Evolutionary conservation across 2,329 filamentous ascomycete genomes (phyloP), one percentile per base, ranked within the genome.

Genomic region (Hymenoscyphus repandus): DNA sequence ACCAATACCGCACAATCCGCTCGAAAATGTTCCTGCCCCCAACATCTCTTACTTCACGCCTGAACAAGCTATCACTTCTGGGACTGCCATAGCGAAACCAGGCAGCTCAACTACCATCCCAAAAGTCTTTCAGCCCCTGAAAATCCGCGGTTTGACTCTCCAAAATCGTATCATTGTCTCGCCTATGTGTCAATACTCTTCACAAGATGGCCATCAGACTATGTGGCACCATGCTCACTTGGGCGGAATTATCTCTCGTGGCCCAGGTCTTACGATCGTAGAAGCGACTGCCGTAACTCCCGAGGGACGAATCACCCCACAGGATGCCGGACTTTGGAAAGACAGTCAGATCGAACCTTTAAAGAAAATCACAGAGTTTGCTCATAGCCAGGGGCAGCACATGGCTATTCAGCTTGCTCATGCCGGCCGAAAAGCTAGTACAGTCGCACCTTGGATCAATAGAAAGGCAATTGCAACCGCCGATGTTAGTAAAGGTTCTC

Each of bases 221-320:
- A 78, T 86, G 66, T 95, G 82, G 78, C 89, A 95, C 67, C 73
- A 91, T 45, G 82, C 89, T 17, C 75, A 91, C 43, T 74, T 90
- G 34, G 87, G 89, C 53, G 83, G 87, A 54, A 90, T 90, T 60
- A 78, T 88, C 12, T 40, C 45, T 10, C 37, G 45, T n/a, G 45
- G 45, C 9, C 47, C 47, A 3, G 46, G 46, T 11, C 42, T 63
- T 15, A 56, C 53, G 10, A 58, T 62, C 22, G 44, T 61, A 32
- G 61, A 65, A 47, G 59, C 62, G 4, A 62, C 60, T 7, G 52
- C 55, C 7, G 61, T 63, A 3, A 45, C 44, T 31, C 45, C 56
- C 20, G 50, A 60, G 15, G 62, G 62, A 1, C 50, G 56, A 18
- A 62, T 64, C 47, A 52, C 58, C 9, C 59, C 62, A 2, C 31